Base-by-base conservation (phyloP, 2,329 filamentous ascomycete genomes). In the Colletotrichum navitas region DNA sequence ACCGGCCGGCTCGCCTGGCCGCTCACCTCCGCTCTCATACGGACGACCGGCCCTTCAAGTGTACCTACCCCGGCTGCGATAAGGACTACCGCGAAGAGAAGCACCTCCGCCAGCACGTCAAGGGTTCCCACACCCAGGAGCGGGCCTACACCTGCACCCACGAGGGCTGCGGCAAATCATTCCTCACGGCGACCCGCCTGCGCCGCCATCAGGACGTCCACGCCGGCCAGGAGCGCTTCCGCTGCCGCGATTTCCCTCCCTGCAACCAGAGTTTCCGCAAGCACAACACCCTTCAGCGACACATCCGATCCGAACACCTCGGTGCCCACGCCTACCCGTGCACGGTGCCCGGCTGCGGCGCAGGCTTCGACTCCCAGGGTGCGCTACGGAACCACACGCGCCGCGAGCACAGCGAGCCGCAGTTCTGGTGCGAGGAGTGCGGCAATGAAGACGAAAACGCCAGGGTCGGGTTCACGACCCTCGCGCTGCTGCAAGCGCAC, bases 41-140 rank as follows among this genome's bases (percentile, higher is more conserved):
- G 64, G 94, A 95, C 75, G 93, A 95, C 76, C 90, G 95, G 1
- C 91, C 94, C 0, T 97, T 93, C 80, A 85, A 86, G 49, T 98
- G 95, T 78, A 84, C 86, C 2, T 87, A 92, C 73, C 83, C 86
- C 7, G 90, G 83, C 52, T 98, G 95, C 78, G 89, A 90, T 76
- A 98, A 97, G 83, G 88, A 91, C 52, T 98, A 97, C 79, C 88
- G 94, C 18, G 93, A 96, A 73, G 90, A 94, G 75, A 95, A 95
- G 76, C 94, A 98, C 81, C 86, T 98, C 24, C 91, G 92, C 71
- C 92, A 94, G 74, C 95, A 98, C 79, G 83, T 97, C 78, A 94
- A 95, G 79, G 93, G 92, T 66, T 91, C 92, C 14, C 95, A 98
- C 79, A 92, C 89, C 26, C 85, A 90, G 66, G 87, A 94, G 74